phyloP scores from a whole-genome alignment of 805 yeast species.

The Cyberlindnera amylophila region DNA sequence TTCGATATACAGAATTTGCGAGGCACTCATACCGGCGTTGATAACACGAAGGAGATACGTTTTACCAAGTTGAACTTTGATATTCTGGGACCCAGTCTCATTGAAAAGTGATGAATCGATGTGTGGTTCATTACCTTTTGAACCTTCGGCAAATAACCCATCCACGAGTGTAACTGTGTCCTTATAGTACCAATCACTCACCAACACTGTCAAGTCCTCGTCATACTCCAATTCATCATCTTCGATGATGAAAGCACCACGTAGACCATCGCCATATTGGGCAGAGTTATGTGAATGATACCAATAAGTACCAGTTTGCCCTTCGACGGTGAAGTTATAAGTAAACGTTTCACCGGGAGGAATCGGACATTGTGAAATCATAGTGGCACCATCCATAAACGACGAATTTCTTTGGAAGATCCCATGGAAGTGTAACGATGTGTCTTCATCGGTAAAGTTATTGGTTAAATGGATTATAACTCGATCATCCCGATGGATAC shows the following conservation, averaged over 20 bases:
- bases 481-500: constrained; percentile 39
- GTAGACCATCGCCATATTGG: constrained; percentile 46
- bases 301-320: constrained; percentile 51
- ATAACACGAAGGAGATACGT: constrained; percentile 48
- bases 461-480: constrained; percentile 39
- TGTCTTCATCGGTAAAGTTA: constrained; percentile 35
- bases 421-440: constrained; percentile 71
- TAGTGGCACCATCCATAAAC: constrained; percentile 89
- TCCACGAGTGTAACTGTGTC: constrained; percentile 34
- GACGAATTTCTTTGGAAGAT: constrained; percentile 66
- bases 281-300: constrained; percentile 50
- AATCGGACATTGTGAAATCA: constrained; percentile 64
- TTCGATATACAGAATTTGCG: constrained; percentile 52
- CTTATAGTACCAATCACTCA: constrained; percentile 49
- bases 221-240: constrained; percentile 35
- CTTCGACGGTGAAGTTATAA: constrained; percentile 37
- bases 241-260: constrained; percentile 39
- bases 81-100: constrained; percentile 42
- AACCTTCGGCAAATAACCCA: constrained; percentile 35
- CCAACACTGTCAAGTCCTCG: constrained; percentile 40
- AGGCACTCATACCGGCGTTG: constrained; percentile 55
- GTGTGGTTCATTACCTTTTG: constrained; percentile 46
- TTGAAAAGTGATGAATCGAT: constrained; percentile 45
- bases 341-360: constrained; percentile 38
- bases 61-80: constrained; percentile 40